Percentiles rank a stretch among this genome's conserved stretches.
phyloP scores from a whole-genome alignment of 1,284 basidiomycete species.

The Amylostereum chailletii region DNA sequence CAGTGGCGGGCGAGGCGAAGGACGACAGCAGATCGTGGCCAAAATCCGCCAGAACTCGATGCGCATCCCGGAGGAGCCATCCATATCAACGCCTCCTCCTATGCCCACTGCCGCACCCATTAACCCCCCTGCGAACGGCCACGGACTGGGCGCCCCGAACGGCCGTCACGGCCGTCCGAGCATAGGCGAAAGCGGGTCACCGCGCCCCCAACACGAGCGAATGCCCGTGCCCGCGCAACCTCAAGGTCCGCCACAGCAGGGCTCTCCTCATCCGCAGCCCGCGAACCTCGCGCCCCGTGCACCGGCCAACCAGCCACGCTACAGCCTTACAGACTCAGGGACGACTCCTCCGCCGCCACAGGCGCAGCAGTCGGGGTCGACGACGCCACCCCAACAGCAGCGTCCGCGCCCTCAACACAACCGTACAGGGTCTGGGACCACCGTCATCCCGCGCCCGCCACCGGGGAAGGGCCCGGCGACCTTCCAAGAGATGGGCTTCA shows the following conservation, averaged over 20 bases:
- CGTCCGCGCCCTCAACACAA: not conserved
- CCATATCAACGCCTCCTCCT: constrained; percentile 3
- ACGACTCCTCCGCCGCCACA: not conserved
- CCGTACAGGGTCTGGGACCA: not conserved
- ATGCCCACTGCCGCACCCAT: constrained; percentile 4
- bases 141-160: no score
- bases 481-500: constrained; percentile 90
- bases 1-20: not conserved
- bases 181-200: no score
- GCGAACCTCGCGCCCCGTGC: constrained; percentile 8
- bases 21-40: constrained; percentile 22
- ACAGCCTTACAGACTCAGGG: constrained; percentile 20
- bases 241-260: not conserved
- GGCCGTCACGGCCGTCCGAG: no score
- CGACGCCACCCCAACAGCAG: constrained; percentile 4
- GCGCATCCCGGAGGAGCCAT: constrained; percentile 6
- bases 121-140: not conserved
- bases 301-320: constrained; percentile 20
- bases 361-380: constrained; percentile 3
- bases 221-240: no score
- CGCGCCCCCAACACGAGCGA: no score
- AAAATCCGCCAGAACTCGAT: constrained; percentile 24
- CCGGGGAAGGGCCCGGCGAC: constrained; percentile 53
- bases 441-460: constrained; percentile 1
- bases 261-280: not conserved